phyloP scores from a whole-genome alignment of 2,329 filamentous ascomycete genomes.

The Microdochium bolleyi region DNA sequence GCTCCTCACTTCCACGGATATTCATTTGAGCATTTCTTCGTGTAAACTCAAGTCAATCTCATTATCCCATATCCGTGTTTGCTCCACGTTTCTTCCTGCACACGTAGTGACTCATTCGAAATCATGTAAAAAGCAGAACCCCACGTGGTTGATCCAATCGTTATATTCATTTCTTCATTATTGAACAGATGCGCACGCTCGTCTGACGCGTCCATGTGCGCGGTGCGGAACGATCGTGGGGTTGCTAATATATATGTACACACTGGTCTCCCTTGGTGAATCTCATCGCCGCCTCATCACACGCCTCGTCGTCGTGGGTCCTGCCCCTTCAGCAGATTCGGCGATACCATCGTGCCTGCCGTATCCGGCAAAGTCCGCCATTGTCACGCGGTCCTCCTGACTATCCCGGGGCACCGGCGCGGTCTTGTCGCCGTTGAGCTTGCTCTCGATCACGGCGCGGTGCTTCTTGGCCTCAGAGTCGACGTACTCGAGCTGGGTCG shows the following conservation, averaged over 20 bases:
- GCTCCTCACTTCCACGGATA: too few species aligned
- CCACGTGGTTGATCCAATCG: too few species aligned
- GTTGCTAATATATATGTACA: not conserved
- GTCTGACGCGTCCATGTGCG: not conserved
- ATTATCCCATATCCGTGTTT: too few species aligned
- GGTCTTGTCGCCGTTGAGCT: conserved; percentile 4
- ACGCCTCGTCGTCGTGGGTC: not conserved
- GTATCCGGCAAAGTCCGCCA: not conserved
- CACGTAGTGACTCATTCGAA: too few species aligned
- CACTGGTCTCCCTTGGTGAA: not conserved
- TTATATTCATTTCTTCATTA: not conserved
- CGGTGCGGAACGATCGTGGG: not conserved
- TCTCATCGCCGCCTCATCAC: not conserved
- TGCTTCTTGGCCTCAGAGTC: conserved; percentile 38
- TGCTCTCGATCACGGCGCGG: conserved; percentile 15
- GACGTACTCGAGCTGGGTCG: conserved; percentile 46
- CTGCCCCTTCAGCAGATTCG: not conserved
- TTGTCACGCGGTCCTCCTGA: not conserved
- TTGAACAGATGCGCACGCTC: not conserved
- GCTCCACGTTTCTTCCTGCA: too few species aligned
- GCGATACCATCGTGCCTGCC: not conserved
- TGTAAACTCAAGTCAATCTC: too few species aligned
- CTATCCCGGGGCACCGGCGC: not conserved
- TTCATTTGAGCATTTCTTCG: too few species aligned
- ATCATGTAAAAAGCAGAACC: too few species aligned